Evolutionary conservation across 2,329 filamentous ascomycete species (phyloP), one percentile per base, ranked within the genome.

Genomic region (Fonsecaea multimorphosa): DNA sequence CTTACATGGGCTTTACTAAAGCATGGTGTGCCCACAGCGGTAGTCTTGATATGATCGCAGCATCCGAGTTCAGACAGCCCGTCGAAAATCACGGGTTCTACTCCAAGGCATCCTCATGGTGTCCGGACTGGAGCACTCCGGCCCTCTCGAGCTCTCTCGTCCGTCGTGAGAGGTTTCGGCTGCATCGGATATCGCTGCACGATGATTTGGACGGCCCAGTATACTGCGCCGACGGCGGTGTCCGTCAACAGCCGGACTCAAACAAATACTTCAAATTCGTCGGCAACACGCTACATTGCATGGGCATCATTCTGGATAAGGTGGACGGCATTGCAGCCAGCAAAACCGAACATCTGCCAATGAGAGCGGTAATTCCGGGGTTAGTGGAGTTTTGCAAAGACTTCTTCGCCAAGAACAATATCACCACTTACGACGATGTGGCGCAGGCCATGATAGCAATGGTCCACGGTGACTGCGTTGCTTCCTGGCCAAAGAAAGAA

Each of bases 231-330:
- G 58, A 61, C 22, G 58, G 58, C 38, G 32, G 49, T n/a, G 12
- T 61, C 22, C 32, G n/a, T 27, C 49, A 60, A 11, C 27, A 27
- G 22, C 40, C 31, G n/a, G 31, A 31, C 22, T n/a, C 11, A 3
- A 24, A 40, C 32, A 46, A 44, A 16, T 61, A 38, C 11, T 61
- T 61, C 40, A 16, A 29, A n/a, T 55, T 61, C 29, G 46, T 32
- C 5, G 58, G 14, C 7, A 38, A 31, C 46, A 32, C 40, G 36
- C 38, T 61, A 32, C 51, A 61, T 24, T 61, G 58, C 22, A 22
- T 34, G 27, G 58, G 58, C 49, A 16, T 61, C n/a, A 54, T 61
- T 31, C 58, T 61, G 16, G 58, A 61, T 49, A 53, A 40, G 9
- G 32, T 61, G 22, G 44, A 49, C 16, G 27, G 34, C 27, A 22